Base-by-base conservation (phyloP, 2,329 filamentous ascomycete species). In the Thelonectria blattea region DNA sequence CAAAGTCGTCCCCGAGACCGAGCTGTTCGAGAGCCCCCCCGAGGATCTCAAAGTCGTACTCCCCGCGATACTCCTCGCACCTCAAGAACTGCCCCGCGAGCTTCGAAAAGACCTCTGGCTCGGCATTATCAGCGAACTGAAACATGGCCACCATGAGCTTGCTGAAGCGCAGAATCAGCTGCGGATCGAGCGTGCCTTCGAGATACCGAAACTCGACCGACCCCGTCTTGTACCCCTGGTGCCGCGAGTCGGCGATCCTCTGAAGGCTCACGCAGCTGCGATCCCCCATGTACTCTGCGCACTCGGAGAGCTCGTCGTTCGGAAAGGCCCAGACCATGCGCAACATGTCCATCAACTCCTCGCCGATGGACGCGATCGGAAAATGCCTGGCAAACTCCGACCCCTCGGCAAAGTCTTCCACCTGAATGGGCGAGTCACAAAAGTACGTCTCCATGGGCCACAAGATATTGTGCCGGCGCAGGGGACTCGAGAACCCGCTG, bases 121-220 rank as follows among this genome's bases (percentile, higher is more conserved):
- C 39, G 24, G 66, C 65, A 15, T 53, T 15, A 27, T 69, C 66
- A 6, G 57, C 65, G 37, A 69, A 69, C 22, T 64, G 60, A 32
- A 68, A 68, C 6, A 68, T 55, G 14, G 66, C 56, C 18, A 61
- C 37, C 46, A 65, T 55, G 7, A 69, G 58, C 17, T 69, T 63
- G 7, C 56, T 50, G 62, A 62, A 68, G 22, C 57, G 63, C 12
- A 68, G 24, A 22, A 69, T 55, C 42, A 65, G 47, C 3, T 53
- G 65, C 3, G 67, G 65, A 41, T 68, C 53, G 15, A 69, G 20
- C 34, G 52, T 66, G n/a, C 63, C 61, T 50, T 68, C 61, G 11
- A 66, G 55, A 43, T 62, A 20, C 5, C 67, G 66, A 18, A 68
- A 68, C 55, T 68, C 67, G n/a, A 68, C 53, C 3, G 65, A 52